phyloP scores from a whole-genome alignment of 176 grass and related monocot species.

The Carex myosuroides region DNA sequence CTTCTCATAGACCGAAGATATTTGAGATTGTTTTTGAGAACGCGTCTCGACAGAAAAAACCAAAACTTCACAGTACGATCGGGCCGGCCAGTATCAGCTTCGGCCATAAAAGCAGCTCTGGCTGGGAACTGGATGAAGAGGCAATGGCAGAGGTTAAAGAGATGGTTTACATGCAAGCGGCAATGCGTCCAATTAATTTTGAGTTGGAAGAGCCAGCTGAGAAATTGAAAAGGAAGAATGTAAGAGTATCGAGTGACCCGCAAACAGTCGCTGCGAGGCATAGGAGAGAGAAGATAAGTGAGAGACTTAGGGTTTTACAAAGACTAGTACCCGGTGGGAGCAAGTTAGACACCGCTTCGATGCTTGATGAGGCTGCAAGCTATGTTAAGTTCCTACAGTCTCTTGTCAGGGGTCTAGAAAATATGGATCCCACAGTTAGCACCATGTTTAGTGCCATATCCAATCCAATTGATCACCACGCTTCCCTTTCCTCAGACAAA shows the following conservation, averaged over 20 bases:
- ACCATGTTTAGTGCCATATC: neutral
- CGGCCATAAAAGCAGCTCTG: slow-evolving; percentile 15
- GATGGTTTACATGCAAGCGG: slow-evolving; percentile 73
- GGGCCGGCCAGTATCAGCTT: slow-evolving; percentile 57
- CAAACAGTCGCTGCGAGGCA: slow-evolving; percentile 73
- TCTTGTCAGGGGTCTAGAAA: slow-evolving; percentile 67
- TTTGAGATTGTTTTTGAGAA: slow-evolving; percentile 53
- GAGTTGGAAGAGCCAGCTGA: slow-evolving; percentile 30
- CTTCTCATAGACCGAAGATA: slow-evolving; percentile 11
- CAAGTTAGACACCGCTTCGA: slow-evolving; percentile 89
- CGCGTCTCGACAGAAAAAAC: neutral
- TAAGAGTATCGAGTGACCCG: slow-evolving; percentile 67
- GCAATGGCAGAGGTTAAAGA: slow-evolving; percentile 85
- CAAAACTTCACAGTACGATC: slow-evolving; percentile 34
- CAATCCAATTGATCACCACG: slow-evolving; percentile 3
- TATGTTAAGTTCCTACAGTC: slow-evolving; percentile 82
- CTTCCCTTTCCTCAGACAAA: slow-evolving; percentile 29
- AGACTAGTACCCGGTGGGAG: slow-evolving; percentile 67
- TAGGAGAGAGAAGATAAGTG: slow-evolving; percentile 65
- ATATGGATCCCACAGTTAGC: slow-evolving; percentile 31
- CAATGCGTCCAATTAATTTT: slow-evolving; percentile 52
- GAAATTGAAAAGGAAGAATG: slow-evolving; percentile 61
- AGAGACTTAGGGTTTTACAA: slow-evolving; percentile 66
- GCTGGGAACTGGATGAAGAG: slow-evolving; percentile 64
- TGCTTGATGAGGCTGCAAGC: slow-evolving; percentile 84